Conservation (phyloP, 345 rosid species). For the Citrus inodora region DNA sequence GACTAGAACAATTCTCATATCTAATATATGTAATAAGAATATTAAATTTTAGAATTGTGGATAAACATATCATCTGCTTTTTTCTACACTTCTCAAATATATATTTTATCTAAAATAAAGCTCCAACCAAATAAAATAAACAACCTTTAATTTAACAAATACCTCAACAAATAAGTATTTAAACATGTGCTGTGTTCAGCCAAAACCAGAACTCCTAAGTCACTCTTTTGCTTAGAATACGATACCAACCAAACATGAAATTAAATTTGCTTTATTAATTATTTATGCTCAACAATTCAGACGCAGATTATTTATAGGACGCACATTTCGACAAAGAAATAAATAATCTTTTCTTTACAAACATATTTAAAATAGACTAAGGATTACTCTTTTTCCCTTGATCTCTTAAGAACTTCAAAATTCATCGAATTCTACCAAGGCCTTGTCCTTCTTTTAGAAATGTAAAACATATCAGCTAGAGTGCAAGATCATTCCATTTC, state of each 20-base stretch:
- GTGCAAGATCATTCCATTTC: slow-evolving; percentile 42
- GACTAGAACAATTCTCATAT: too few relatives aligned
- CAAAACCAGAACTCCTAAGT: background rate
- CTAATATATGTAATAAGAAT: too few relatives aligned
- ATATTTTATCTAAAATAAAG: too few relatives aligned
- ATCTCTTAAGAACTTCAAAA: slow-evolving; percentile 27
- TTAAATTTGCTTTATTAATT: slow-evolving; percentile 3
- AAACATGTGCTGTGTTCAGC: too few relatives aligned
- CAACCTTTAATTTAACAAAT: too few relatives aligned
- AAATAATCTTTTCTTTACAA: slow-evolving; percentile 17
- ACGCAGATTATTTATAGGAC: slow-evolving; percentile 4
- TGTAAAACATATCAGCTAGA: background rate
- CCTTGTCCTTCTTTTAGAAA: background rate
- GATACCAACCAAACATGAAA: background rate
- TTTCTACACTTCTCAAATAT: too few relatives aligned
- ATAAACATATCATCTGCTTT: too few relatives aligned
- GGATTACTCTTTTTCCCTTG: slow-evolving; percentile 11
- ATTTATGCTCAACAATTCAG: slow-evolving; percentile 16
- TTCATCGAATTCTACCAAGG: slow-evolving; percentile 16
- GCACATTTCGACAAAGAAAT: slow-evolving; percentile 13
- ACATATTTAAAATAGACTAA: slow-evolving; percentile 36
- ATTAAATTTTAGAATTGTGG: too few relatives aligned
- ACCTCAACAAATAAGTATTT: too few relatives aligned
- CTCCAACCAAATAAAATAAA: too few relatives aligned
- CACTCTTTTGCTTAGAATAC: slow-evolving; percentile 18